phyloP scores from a whole-genome alignment of 768 basidiomycete genomes.

The Pulveroboletus sp. region DNA sequence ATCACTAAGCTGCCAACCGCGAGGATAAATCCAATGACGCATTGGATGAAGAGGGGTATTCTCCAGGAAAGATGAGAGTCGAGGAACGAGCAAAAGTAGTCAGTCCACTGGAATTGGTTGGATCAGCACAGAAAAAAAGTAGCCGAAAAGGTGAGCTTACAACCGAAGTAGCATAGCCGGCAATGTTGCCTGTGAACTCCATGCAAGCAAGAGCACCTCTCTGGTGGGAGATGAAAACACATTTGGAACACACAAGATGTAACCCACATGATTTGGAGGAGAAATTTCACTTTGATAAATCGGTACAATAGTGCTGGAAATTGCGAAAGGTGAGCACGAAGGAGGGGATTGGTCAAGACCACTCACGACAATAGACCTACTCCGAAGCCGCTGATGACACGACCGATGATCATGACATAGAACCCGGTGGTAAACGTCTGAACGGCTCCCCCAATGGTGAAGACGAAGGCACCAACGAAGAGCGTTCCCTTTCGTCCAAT shows the following conservation, averaged over 20 bases:
- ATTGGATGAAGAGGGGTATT: constrained; percentile 83
- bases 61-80: constrained; percentile 88
- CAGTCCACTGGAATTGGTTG: constrained; percentile 64
- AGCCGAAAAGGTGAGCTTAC: constrained; percentile 41
- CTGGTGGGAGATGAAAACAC: constrained; percentile 33
- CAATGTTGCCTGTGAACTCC: constrained; percentile 91
- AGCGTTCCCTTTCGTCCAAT: constrained; percentile 84
- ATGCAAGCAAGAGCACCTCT: constrained; percentile 90
- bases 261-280: constrained; percentile 77
- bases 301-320: constrained; percentile 79
- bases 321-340: constrained; percentile 4
- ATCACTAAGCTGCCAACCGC: constrained; percentile 74
- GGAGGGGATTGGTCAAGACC: background rate
- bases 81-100: constrained; percentile 89
- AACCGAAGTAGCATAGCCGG: constrained; percentile 87
- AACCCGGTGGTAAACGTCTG: constrained; percentile 83
- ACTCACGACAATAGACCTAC: constrained; percentile 85
- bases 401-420: constrained; percentile 74
- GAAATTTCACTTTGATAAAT: constrained; percentile 96
- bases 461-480: constrained; percentile 76
- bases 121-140: background rate
- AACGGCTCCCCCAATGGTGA: constrained; percentile 80
- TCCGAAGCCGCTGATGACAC: constrained; percentile 81
- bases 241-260: background rate
- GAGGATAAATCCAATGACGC: constrained; percentile 78